Evolutionary conservation across 2,329 filamentous ascomycete genomes (phyloP).

Genomic region (Penicillium italicum): DNA sequence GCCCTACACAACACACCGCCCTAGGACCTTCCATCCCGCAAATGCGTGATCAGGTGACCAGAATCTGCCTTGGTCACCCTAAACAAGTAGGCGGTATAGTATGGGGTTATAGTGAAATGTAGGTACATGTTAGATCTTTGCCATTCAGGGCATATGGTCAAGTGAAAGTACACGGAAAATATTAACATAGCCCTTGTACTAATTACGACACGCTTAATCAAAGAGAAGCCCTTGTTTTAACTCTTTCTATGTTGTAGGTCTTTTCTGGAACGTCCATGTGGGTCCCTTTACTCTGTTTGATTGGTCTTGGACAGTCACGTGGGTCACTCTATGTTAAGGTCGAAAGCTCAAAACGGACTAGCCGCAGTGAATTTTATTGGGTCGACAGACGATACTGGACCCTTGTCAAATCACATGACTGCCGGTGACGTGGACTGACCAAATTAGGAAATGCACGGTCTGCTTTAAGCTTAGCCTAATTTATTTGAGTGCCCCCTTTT

Average conservation of each 20-base stretch:
- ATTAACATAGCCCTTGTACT: too few relatives aligned
- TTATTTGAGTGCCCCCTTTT: background rate
- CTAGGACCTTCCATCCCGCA: background rate
- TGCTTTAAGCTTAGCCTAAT: background rate
- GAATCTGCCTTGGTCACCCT: background rate
- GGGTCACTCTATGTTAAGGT: background rate
- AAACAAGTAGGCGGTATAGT: background rate
- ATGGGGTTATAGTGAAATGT: background rate
- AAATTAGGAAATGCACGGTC: background rate
- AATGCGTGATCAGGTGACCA: background rate
- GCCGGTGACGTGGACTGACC: background rate
- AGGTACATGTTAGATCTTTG: too few relatives aligned
- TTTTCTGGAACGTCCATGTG: background rate
- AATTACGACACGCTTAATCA: background rate
- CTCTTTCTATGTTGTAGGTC: background rate
- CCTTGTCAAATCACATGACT: background rate
- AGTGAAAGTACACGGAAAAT: background rate
- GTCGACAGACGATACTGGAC: background rate
- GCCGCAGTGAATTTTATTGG: background rate
- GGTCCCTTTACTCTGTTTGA: background rate
- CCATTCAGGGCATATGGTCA: background rate
- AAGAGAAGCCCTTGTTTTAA: background rate
- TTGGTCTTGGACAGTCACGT: background rate
- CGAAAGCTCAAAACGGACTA: background rate
- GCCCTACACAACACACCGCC: slow-evolving; percentile 28